phyloP scores from a whole-genome alignment of 73 alveolate genomes.

The Urostyla sp. region DNA sequence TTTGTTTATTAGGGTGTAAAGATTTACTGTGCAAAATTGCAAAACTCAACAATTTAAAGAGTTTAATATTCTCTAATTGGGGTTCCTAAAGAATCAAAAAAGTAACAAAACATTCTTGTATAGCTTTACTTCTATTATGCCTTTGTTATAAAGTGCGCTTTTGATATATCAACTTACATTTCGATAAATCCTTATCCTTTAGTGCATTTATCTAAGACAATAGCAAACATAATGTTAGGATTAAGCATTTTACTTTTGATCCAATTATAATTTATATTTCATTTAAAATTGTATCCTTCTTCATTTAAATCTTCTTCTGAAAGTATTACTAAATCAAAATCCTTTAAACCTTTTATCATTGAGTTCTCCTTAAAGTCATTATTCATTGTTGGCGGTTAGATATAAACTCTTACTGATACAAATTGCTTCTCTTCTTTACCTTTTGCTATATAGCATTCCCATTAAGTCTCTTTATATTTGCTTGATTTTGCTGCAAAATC shows the following conservation, averaged over 20 bases:
- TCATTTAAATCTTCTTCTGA: slow-evolving; percentile 20
- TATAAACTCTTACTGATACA: slow-evolving; percentile 24
- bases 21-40: slow-evolving; percentile 10
- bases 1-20: slow-evolving; percentile 18
- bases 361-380: neutral
- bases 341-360: slow-evolving; percentile 30
- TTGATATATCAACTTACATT: slow-evolving; percentile 29
- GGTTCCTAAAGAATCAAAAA: slow-evolving; percentile 47
- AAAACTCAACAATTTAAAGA: slow-evolving; percentile 51
- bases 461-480: neutral
- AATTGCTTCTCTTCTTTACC: slow-evolving; percentile 1
- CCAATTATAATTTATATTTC: slow-evolving; percentile 24
- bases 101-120: neutral
- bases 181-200: slow-evolving; percentile 13
- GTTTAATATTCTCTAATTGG: slow-evolving; percentile 56
- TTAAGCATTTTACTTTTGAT: neutral
- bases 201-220: slow-evolving; percentile 24
- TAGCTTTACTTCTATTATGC: slow-evolving; percentile 11
- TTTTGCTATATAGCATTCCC: slow-evolving; percentile 10
- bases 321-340: slow-evolving; percentile 24
- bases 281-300: slow-evolving; percentile 1
- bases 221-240: slow-evolving; percentile 21
- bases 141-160: slow-evolving; percentile 13
- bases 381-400: neutral
- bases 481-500: neutral